These are phyloP conservation scores for Heteromeles arbutifolia DNA, from an alignment of 306 rosid species.

Conservation along the genomic window DNA sequence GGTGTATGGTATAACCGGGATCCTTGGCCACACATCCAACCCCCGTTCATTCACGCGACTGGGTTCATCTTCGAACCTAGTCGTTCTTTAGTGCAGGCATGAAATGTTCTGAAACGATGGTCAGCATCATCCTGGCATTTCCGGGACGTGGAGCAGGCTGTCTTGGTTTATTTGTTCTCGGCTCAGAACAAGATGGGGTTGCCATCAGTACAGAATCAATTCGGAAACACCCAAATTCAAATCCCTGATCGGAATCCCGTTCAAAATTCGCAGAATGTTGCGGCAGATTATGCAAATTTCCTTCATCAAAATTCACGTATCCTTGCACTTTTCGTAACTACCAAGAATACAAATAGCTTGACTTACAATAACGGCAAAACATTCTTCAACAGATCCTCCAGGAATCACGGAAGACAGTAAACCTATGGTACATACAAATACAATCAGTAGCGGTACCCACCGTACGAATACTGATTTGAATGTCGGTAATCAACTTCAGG, in stretches of 20 bases:
- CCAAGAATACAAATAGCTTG: not conserved
- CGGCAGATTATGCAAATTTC: not conserved
- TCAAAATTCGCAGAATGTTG: not conserved
- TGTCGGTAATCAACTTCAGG: conserved; percentile 10
- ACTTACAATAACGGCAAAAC: not conserved
- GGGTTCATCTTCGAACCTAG: too few species aligned
- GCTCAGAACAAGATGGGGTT: not conserved
- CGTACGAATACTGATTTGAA: not conserved
- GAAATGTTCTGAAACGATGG: too few species aligned
- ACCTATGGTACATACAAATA: not conserved
- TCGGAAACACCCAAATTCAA: not conserved
- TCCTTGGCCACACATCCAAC: too few species aligned
- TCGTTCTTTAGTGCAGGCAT: too few species aligned
- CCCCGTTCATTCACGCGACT: too few species aligned
- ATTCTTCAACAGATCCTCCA: not conserved
- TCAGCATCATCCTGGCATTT: too few species aligned
- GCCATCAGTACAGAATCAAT: not conserved
- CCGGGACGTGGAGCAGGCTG: too few species aligned
- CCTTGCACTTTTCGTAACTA: not conserved
- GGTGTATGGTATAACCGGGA: too few species aligned
- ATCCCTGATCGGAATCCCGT: not conserved
- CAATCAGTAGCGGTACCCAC: conserved; percentile 2
- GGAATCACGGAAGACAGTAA: not conserved
- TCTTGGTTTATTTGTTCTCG: too few species aligned
- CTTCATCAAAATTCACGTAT: not conserved